phyloP scores from a whole-genome alignment of 306 rosid species.

The Hylodesmum podocarpum region DNA sequence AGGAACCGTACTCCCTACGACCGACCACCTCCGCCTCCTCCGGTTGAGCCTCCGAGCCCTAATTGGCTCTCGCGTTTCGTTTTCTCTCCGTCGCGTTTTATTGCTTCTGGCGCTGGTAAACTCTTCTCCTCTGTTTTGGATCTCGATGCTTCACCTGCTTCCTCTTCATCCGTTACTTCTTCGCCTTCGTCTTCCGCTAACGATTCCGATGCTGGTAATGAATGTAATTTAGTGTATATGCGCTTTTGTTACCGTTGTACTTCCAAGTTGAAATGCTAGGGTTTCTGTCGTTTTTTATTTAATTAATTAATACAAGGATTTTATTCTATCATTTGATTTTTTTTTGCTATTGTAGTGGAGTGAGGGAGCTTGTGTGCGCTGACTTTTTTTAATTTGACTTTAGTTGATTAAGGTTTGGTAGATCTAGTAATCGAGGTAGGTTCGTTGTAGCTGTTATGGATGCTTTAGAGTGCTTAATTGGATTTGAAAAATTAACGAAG shows the following conservation, averaged over 20 bases:
- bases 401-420: constrained; percentile 3
- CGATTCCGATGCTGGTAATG: constrained; percentile 50
- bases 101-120: constrained; percentile 82
- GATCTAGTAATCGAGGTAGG: constrained; percentile 18
- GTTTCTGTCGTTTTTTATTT: constrained; percentile 19
- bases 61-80: constrained; percentile 78
- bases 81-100: constrained; percentile 59
- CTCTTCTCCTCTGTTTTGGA: constrained; percentile 58
- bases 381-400: not conserved
- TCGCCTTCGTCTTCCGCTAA: not conserved
- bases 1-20: constrained; percentile 68
- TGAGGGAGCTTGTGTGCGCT: not conserved
- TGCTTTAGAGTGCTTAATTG: not conserved
- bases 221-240: not conserved
- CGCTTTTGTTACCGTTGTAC: not conserved
- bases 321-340: not conserved
- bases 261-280: constrained; percentile 33
- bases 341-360: not conserved
- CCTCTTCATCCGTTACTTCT: constrained; percentile 24
- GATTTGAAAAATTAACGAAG: not conserved
- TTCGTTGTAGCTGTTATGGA: not conserved
- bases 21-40: constrained; percentile 51
- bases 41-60: constrained; percentile 43
- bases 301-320: not conserved
- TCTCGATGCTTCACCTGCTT: constrained; percentile 46